Conservation (phyloP, 257 asterid genomes). For the Gentiana straminea region DNA sequence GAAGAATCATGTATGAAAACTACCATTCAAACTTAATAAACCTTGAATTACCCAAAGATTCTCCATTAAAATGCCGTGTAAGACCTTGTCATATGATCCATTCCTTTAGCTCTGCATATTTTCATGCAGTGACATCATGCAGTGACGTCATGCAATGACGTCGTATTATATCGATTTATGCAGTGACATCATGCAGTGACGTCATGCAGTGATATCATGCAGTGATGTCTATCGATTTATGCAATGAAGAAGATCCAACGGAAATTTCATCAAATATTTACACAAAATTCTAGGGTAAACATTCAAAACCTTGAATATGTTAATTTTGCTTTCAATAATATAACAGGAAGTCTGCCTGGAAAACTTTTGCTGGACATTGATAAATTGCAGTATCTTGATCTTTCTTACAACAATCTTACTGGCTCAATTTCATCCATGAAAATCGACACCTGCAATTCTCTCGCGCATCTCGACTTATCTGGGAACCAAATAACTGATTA, state of each 20-base stretch:
- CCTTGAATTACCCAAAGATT: neutral
- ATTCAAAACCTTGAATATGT: constrained; percentile 40
- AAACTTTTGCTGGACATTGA: constrained; percentile 37
- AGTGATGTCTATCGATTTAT: no score
- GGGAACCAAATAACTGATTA: constrained; percentile 53
- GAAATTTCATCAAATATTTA: no score
- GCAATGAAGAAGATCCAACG: no score
- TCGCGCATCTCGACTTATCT: constrained; percentile 59
- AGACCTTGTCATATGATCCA: neutral
- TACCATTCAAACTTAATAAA: neutral
- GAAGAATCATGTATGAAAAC: constrained; percentile 6
- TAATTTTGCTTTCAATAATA: constrained; percentile 68
- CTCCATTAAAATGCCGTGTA: constrained; percentile 9
- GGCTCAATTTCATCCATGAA: constrained; percentile 44
- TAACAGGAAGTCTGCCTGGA: constrained; percentile 53
- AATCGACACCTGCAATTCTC: constrained; percentile 57
- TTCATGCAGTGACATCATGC: no score
- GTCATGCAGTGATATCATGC: no score
- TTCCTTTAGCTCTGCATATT: no score
- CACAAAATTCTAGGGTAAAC: no score
- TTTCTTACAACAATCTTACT: constrained; percentile 67
- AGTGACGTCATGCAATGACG: no score
- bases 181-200: no score
- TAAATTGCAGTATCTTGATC: constrained; percentile 51
- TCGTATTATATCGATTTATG: no score